These are phyloP conservation scores for Daedaleopsis nitida DNA, from an alignment of 768 basidiomycete species.

Conservation along the genomic window DNA sequence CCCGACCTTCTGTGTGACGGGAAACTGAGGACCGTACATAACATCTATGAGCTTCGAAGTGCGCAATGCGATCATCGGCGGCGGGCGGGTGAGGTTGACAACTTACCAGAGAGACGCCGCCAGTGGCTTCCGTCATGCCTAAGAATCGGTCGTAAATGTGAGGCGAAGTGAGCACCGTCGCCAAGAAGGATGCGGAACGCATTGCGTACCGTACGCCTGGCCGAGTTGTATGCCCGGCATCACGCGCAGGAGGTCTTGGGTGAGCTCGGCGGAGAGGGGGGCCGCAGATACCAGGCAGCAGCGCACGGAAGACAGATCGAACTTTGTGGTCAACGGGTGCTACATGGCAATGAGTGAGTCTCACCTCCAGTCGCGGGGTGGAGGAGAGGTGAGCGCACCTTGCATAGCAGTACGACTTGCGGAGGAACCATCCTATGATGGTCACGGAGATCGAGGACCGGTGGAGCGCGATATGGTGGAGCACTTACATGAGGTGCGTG, in stretches of 20 bases:
- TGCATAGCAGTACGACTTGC: slow-evolving; percentile 31
- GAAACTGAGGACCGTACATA: slow-evolving; percentile 5
- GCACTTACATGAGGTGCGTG: slow-evolving; percentile 35
- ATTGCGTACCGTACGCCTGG: slow-evolving; percentile 54
- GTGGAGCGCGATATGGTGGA: neutral
- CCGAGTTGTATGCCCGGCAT: slow-evolving; percentile 59
- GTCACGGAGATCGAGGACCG: neutral
- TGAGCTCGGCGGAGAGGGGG: slow-evolving; percentile 36
- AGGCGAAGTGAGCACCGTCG: too few relatives aligned
- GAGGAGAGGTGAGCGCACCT: slow-evolving; percentile 19
- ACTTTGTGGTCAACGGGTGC: slow-evolving; percentile 33
- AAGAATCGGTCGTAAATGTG: neutral
- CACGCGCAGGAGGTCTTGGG: slow-evolving; percentile 45
- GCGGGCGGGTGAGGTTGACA: slow-evolving; percentile 39
- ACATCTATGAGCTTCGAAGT: slow-evolving; percentile 39
- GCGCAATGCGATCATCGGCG: slow-evolving; percentile 52
- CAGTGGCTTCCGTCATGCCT: slow-evolving; percentile 75
- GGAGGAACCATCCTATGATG: slow-evolving; percentile 32
- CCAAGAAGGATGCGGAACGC: neutral
- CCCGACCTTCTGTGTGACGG: slow-evolving; percentile 14
- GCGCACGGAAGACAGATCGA: slow-evolving; percentile 31
- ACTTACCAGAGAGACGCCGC: slow-evolving; percentile 53
- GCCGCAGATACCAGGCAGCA: slow-evolving; percentile 36
- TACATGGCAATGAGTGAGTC: neutral
- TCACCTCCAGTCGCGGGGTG: neutral